Conservation (phyloP, 768 basidiomycete genomes). For the Megacollybia marginata region DNA sequence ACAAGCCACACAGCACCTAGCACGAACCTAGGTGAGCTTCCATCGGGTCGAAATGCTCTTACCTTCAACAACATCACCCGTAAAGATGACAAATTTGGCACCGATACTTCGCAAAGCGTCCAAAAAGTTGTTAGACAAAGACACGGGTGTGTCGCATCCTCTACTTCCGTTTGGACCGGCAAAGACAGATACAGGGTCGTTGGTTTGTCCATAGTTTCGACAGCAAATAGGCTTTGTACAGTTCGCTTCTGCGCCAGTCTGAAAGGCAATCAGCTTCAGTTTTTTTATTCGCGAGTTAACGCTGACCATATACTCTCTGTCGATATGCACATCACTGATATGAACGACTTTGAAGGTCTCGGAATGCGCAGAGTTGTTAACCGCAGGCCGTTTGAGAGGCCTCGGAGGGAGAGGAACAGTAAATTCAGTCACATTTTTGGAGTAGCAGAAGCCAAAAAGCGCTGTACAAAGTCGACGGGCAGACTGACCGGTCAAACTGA, state of each 20-base stretch:
- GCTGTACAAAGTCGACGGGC: constrained; percentile 49
- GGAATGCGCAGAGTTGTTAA: constrained; percentile 24
- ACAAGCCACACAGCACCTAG: constrained; percentile 46
- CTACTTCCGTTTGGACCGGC: constrained; percentile 43
- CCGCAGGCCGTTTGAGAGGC: constrained; percentile 28
- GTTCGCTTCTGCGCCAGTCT: constrained; percentile 46
- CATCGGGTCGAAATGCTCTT: constrained; percentile 1
- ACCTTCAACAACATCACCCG: constrained; percentile 61
- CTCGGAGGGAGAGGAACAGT: constrained; percentile 33
- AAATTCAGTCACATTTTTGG: constrained; percentile 36
- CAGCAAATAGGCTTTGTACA: constrained; percentile 64
- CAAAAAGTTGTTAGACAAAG: constrained; percentile 44
- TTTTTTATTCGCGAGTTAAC: background rate
- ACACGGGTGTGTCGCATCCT: constrained; percentile 46
- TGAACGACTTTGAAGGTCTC: constrained; percentile 53
- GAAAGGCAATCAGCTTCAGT: background rate
- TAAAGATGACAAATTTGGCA: constrained; percentile 51
- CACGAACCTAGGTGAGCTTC: too few species aligned
- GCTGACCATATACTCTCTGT: constrained; percentile 43
- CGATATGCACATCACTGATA: constrained; percentile 59
- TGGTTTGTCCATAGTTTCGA: constrained; percentile 37
- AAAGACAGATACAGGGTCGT: constrained; percentile 27
- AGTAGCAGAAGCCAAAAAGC: constrained; percentile 46
- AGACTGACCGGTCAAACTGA: constrained; percentile 37
- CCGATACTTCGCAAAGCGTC: constrained; percentile 28